Evolutionary conservation across 306 rosid species (phyloP).

Genomic region (Begonia masoniana): DNA sequence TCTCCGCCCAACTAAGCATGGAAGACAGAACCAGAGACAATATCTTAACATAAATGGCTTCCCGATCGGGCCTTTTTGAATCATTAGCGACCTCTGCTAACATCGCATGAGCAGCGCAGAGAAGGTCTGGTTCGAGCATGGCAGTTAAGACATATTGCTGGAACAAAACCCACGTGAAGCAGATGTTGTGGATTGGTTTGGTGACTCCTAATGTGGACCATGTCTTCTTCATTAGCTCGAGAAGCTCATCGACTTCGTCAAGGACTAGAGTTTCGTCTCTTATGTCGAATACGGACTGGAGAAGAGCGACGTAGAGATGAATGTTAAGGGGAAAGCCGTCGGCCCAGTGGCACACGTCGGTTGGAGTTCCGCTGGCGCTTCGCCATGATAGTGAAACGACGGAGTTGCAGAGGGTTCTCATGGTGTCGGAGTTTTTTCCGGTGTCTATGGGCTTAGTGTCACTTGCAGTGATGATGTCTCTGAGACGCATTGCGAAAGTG

Average conservation of each 20-base stretch:
- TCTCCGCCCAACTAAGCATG: conserved; percentile 71
- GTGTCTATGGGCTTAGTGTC: conserved; percentile 48
- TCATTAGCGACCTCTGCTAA: conserved; percentile 62
- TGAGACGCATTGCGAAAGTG: conserved; percentile 58
- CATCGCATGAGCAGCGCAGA: conserved; percentile 70
- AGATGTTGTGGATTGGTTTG: conserved; percentile 49
- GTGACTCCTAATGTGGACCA: conserved; percentile 78
- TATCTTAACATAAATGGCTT: conserved; percentile 37
- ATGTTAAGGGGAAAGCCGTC: conserved; percentile 82
- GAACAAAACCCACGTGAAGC: conserved; percentile 82
- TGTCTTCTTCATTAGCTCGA: conserved; percentile 77
- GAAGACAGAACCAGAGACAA: conserved; percentile 53
- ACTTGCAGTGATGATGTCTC: conserved; percentile 32
- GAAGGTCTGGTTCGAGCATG: conserved; percentile 60
- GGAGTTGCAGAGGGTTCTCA: conserved; percentile 76
- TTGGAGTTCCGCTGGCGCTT: conserved; percentile 49
- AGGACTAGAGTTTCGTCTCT: conserved; percentile 79
- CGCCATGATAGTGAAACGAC: conserved; percentile 90
- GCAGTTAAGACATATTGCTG: conserved; percentile 66
- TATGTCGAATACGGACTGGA: conserved; percentile 60
- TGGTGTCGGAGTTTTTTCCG: conserved; percentile 71
- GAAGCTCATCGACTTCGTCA: conserved; percentile 85
- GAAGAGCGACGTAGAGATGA: conserved; percentile 56
- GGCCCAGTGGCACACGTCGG: conserved; percentile 95
- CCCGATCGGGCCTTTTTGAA: conserved; percentile 55